Evolutionary conservation across 768 basidiomycete species (phyloP).

Genomic region (Boletellus emodensis): DNA sequence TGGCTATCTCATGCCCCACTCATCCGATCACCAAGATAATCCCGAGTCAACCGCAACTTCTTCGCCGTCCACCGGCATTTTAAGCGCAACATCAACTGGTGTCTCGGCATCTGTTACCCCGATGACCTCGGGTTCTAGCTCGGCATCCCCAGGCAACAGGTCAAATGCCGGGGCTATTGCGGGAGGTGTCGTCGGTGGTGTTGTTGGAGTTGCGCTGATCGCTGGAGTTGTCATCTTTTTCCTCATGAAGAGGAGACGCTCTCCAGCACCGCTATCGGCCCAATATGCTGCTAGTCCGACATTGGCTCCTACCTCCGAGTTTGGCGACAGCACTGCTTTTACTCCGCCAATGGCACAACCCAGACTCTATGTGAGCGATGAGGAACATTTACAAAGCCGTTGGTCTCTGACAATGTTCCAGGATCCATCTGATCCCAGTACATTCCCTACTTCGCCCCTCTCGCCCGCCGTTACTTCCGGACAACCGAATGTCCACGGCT

Average conservation of each 20-base stretch:
- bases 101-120: slow-evolving; percentile 14
- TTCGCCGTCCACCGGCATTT: slow-evolving; percentile 24
- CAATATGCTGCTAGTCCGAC: background rate
- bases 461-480: slow-evolving; percentile 9
- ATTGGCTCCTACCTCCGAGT: slow-evolving; percentile 4
- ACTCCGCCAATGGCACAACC: slow-evolving; percentile 19
- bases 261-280: slow-evolving; percentile 19
- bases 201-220: slow-evolving; percentile 45
- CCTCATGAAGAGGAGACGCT: slow-evolving; percentile 26
- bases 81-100: slow-evolving; percentile 8
- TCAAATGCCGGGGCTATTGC: slow-evolving; percentile 51
- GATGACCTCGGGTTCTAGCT: slow-evolving; percentile 6
- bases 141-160: slow-evolving; percentile 5
- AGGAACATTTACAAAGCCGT: background rate
- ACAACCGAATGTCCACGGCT: slow-evolving; percentile 2
- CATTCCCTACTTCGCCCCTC: slow-evolving; percentile 29
- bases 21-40: slow-evolving; percentile 25
- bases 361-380: slow-evolving; percentile 28
- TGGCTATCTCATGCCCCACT: background rate
- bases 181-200: slow-evolving; percentile 65
- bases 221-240: slow-evolving; percentile 40
- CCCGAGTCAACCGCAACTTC: slow-evolving; percentile 44
- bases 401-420: slow-evolving; percentile 11
- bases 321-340: slow-evolving; percentile 11
- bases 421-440: slow-evolving; percentile 37